phyloP scores from a whole-genome alignment of 257 asterid species.

The Paulownia fortunei region DNA sequence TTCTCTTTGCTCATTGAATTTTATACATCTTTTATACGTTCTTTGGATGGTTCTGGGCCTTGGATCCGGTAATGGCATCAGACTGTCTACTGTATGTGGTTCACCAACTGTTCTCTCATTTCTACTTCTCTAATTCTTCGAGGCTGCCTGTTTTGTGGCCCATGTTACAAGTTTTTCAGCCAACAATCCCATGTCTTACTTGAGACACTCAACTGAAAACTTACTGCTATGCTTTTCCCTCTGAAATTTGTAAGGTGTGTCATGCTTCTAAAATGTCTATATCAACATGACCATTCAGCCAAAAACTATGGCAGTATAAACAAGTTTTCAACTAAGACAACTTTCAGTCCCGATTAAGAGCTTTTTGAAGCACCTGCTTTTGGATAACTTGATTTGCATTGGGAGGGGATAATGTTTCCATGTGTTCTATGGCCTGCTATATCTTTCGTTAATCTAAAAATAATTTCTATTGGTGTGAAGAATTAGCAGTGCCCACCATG shows the following conservation, averaged over 20 bases:
- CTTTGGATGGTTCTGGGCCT: slow-evolving; percentile 1
- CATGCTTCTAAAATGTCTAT: not conserved
- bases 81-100: not conserved
- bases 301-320: not conserved
- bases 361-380: not conserved
- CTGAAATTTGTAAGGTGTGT: not conserved
- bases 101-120: not conserved
- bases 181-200: not conserved
- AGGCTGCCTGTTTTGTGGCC: not conserved
- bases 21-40: not conserved
- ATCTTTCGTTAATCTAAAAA: too few species aligned
- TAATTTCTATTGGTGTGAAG: too few species aligned
- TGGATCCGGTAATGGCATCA: not conserved
- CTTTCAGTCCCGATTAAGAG: not conserved
- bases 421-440: not conserved
- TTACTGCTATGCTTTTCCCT: not conserved
- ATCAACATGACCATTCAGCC: not conserved
- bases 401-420: not conserved
- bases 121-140: slow-evolving; percentile 7
- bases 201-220: too few species aligned
- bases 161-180: not conserved
- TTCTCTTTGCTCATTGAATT: slow-evolving; percentile 12
- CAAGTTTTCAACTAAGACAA: not conserved
- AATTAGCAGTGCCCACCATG: too few species aligned
- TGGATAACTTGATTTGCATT: not conserved